Conservation (phyloP, 192 early-diverging fungal genomes). For the Geranomyces variabilis region DNA sequence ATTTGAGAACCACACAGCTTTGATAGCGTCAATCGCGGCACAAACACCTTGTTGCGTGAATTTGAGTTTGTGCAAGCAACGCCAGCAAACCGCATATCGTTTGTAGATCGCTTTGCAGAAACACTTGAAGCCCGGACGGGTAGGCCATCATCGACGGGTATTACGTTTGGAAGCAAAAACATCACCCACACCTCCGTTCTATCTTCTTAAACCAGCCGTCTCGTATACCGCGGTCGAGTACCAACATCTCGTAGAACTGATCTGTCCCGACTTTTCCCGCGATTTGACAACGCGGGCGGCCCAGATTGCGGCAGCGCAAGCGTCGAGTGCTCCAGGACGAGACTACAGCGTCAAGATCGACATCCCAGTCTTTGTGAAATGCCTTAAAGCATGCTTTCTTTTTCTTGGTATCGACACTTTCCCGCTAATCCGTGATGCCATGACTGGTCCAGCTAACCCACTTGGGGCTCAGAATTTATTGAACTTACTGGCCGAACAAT, state of each 20-base stretch:
- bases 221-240: constrained; percentile 26
- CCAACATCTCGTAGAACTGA: constrained; percentile 37
- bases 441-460: not conserved
- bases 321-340: not conserved
- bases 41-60: constrained; percentile 36
- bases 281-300: constrained; percentile 15
- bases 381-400: constrained; percentile 2
- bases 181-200: not conserved
- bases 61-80: constrained; percentile 38
- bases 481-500: not conserved
- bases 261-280: constrained; percentile 40
- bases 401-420: not conserved
- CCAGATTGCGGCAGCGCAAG: constrained; percentile 12
- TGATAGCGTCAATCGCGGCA: constrained; percentile 34
- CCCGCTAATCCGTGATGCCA: not conserved
- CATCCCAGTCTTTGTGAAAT: not conserved
- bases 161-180: not conserved
- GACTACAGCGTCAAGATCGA: not conserved
- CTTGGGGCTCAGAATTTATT: not conserved
- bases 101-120: constrained; percentile 28
- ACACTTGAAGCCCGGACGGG: constrained; percentile 2
- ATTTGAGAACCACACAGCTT: constrained; percentile 13
- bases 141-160: not conserved
- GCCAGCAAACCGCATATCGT: constrained; percentile 24
- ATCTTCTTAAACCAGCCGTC: not conserved